A percentile compares a stretch with the other conserved stretches of the same genome.
phyloP scores from a whole-genome alignment of 306 rosid species.

The Mimosa pudica region DNA sequence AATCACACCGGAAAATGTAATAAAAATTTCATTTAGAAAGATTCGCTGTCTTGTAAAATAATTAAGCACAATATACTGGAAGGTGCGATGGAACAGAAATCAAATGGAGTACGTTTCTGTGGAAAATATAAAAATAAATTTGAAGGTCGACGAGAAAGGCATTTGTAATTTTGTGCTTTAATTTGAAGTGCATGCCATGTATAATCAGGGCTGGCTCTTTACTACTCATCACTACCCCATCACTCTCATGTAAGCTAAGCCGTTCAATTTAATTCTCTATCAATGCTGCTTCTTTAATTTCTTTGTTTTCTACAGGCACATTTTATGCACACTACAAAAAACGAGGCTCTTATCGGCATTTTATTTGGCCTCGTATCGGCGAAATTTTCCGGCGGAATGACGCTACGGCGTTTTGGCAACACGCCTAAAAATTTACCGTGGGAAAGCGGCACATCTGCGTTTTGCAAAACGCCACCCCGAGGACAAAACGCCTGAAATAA shows the following conservation, averaged over 20 bases:
- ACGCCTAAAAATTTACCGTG: too few species aligned
- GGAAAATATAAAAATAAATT: not conserved
- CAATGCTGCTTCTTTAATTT: not conserved
- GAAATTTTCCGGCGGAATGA: too few species aligned
- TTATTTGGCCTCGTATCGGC: too few species aligned
- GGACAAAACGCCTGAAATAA: too few species aligned
- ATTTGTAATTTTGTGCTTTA: not conserved
- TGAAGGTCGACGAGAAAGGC: not conserved
- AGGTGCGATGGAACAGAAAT: not conserved
- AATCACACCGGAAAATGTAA: conserved; percentile 2
- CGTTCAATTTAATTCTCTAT: not conserved
- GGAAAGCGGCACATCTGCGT: too few species aligned
- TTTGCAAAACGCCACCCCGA: too few species aligned
- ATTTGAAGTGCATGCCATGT: not conserved
- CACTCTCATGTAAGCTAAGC: not conserved
- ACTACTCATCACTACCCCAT: not conserved
- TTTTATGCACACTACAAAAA: too few species aligned
- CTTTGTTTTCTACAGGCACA: not conserved
- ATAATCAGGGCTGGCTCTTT: not conserved
- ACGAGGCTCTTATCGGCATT: too few species aligned
- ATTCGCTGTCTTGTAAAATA: not conserved
- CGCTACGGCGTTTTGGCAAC: too few species aligned
- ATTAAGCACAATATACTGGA: not conserved
- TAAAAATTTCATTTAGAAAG: conserved; percentile 16
- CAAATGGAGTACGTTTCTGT: not conserved